Percentiles rank a stretch among this genome's conserved stretches.
phyloP scores from a whole-genome alignment of 1,139 yeast genomes.

The Yamadazyma taylorii region DNA sequence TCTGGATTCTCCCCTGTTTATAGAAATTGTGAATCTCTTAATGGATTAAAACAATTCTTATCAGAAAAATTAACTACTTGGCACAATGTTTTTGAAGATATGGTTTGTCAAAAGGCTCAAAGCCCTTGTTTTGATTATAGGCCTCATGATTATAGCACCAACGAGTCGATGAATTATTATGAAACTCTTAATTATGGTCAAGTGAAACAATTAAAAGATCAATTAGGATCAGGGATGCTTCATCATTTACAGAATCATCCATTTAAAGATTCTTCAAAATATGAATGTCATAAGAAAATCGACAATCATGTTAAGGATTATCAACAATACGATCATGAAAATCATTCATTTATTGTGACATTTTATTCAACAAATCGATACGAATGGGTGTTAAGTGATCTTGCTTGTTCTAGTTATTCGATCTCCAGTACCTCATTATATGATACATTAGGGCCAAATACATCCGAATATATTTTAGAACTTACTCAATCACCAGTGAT shows the following conservation, averaged over 20 bases:
- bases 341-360: slow-evolving; percentile 34
- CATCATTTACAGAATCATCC: slow-evolving; percentile 30
- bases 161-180: slow-evolving; percentile 21
- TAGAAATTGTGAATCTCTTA: slow-evolving; percentile 27
- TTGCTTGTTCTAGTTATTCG: slow-evolving; percentile 36
- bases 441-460: slow-evolving; percentile 39
- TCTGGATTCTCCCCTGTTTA: slow-evolving; percentile 35
- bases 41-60: slow-evolving; percentile 23
- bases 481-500: slow-evolving; percentile 38
- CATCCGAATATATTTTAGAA: slow-evolving; percentile 35
- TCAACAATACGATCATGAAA: slow-evolving; percentile 21
- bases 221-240: slow-evolving; percentile 35
- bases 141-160: slow-evolving; percentile 29
- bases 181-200: slow-evolving; percentile 22
- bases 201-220: slow-evolving; percentile 22
- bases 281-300: slow-evolving; percentile 28
- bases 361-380: slow-evolving; percentile 35
- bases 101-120: slow-evolving; percentile 21
- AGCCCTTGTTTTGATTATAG: slow-evolving; percentile 32
- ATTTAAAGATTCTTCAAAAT: slow-evolving; percentile 21
- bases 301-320: slow-evolving; percentile 25
- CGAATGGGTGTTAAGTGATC: slow-evolving; percentile 42
- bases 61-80: slow-evolving; percentile 29
- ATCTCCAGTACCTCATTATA: slow-evolving; percentile 41
- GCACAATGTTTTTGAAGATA: slow-evolving; percentile 23